Evolutionary conservation across 441 rosid genomes (phyloP), one percentile per base, ranked within the genome.

Genomic region (Populus trichocarpa): DNA sequence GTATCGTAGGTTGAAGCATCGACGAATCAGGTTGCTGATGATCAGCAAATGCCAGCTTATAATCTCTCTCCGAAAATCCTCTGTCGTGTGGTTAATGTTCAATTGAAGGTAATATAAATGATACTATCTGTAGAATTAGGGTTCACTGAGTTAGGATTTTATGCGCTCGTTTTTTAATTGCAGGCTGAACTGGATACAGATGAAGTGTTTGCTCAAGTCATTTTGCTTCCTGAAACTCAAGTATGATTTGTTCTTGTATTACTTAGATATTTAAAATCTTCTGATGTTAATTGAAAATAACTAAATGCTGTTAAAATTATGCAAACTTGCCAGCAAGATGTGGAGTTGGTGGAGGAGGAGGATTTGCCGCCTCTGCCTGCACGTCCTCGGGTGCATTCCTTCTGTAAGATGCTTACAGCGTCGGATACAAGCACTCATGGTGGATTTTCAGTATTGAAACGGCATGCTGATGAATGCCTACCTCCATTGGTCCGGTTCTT

Each of bases 351-450:
- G 75, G 91, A 84, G 53, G 89, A 88, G 80, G 90, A 85, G 74
- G 57, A 87, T n/a, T 84, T 90, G 22, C 61, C 61, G 10, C 85
- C 82, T 22, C 82, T 87, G 10, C 86, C 79, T 5, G 86, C 86
- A 1, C 86, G 93, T 67, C 89, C 89, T 38, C 91, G 81, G 22
- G 92, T 89, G n/a, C 96, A 92, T 83, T 93, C 98, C 1, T 94
- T 94, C 81, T 94, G 97, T 78, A 94, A 94, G 86, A 91, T 93
- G 14, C 84, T 94, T 46, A 94, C 98, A 38, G 96, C 98, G n/a
- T 92, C 97, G 0, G 98, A 94, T 78, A 94, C 98, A 38, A 92
- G 98, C 84, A 94, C 98, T 13, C 98, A 94, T 59, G 97, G 98
- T 71, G 98, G 98, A 35, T 94, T 94, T 86, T 93, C 98, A 7